Evolutionary conservation across 1,139 yeast species (phyloP).

Genomic region (Geotrichum australiense): DNA sequence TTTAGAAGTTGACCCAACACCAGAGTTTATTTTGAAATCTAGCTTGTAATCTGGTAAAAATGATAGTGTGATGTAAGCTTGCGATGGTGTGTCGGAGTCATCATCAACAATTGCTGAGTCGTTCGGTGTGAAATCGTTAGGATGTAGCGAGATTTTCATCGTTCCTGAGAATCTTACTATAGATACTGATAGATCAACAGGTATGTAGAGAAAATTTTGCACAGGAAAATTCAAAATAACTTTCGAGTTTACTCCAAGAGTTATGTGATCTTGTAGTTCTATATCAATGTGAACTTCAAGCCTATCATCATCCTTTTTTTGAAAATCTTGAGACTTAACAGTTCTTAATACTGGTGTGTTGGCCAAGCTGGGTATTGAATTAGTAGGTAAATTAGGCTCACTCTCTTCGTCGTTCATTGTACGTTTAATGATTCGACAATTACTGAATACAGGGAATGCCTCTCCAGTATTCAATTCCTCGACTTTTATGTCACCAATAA

Average conservation of each 20-base stretch:
- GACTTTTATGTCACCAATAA: conserved; percentile 66
- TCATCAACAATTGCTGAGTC: not conserved
- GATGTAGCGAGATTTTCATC: conserved; percentile 65
- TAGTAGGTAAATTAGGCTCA: conserved; percentile 30
- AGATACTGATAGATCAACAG: conserved; percentile 76
- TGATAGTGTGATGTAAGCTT: conserved; percentile 73
- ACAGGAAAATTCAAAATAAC: conserved; percentile 78
- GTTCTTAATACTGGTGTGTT: conserved; percentile 6
- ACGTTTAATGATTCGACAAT: conserved; percentile 72
- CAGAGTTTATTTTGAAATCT: conserved; percentile 76
- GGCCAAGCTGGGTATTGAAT: not conserved
- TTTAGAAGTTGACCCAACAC: conserved; percentile 88
- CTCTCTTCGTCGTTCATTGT: conserved; percentile 4
- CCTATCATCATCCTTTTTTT: conserved; percentile 27
- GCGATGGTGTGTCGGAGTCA: not conserved
- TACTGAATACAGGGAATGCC: conserved; percentile 91
- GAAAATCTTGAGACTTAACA: conserved; percentile 4
- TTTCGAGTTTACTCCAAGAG: conserved; percentile 83
- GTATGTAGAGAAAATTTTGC: conserved; percentile 70
- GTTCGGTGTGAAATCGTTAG: not conserved
- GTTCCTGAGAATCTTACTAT: conserved; percentile 93
- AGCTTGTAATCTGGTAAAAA: conserved; percentile 85
- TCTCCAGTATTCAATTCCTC: conserved; percentile 92
- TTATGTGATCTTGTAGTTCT: conserved; percentile 81
- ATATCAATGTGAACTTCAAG: conserved; percentile 89